Base-by-base conservation (phyloP, 768 basidiomycete genomes). In the Boletellus ananas region DNA sequence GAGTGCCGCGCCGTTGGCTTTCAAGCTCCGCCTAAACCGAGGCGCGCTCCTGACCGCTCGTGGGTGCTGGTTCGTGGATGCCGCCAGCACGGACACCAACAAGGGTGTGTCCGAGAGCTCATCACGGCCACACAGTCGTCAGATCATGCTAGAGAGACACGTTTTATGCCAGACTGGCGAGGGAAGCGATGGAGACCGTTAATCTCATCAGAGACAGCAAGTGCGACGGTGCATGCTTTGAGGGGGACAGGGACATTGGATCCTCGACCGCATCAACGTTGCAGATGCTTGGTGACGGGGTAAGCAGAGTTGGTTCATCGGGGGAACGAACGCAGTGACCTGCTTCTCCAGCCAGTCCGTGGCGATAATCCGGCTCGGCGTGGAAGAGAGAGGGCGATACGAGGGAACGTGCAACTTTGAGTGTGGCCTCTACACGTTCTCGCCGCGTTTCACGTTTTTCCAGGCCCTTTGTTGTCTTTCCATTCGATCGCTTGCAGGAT, bases 191-290 rank as follows among this genome's bases (percentile, higher is more conserved):
- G 46, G 69, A 74, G 27, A 87, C 85, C 10, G 61, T 62, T n/a
- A 74, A 68, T 7, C 63, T 93, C 12, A 27, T 74, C 53, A 75
- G 70, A 52, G 58, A 64, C 17, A 52, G 56, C n/a, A n/a, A n/a
- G n/a, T n/a, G n/a, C n/a, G 80, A 84, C 61, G 89, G 85, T 8
- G 71, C 72, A 3, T 54, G 64, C 11, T 77, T 81, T 55, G 58
- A 70, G 14, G 87, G 84, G 1, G 78, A 84, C 46, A 56, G 81
- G 41, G 77, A 89, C 8, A 72, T 83, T 13, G 92, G 93, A 20
- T 79, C 86, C 6, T 96, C 94, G 95, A 93, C 92, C 1, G 81
- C 89, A 9, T 84, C 85, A 1, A 65, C 84, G 1, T 90, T 94
- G 61, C 81, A 71, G 67, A 20, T 84, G 84, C 54, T 68, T 84